Conservation (phyloP, 768 basidiomycete genomes). For the Tulasnella sp. region DNA sequence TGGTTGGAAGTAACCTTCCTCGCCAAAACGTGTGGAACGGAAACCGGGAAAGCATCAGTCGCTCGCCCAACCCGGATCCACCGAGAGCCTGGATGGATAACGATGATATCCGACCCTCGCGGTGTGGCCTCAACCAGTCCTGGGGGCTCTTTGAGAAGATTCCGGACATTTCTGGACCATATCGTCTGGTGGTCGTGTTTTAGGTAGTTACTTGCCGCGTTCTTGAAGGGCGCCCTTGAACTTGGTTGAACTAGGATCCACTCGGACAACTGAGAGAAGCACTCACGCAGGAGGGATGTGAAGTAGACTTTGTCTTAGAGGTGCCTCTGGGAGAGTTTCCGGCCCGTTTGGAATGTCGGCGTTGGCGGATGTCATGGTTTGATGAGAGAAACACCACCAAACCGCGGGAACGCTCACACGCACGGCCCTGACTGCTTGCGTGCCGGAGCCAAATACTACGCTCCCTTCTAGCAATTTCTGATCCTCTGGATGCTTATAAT, state of each 20-base stretch:
- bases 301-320: conserved; percentile 79
- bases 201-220: conserved; percentile 74
- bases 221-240: conserved; percentile 40
- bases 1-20: conserved; percentile 28
- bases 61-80: conserved; percentile 47
- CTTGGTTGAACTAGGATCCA: conserved; percentile 30
- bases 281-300: conserved; percentile 74
- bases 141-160: conserved; percentile 39
- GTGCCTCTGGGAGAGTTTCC: conserved; percentile 54
- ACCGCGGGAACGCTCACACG: neutral
- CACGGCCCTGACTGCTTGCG: no score
- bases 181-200: conserved; percentile 74
- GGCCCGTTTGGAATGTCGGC: conserved; percentile 3
- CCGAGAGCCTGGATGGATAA: conserved; percentile 49
- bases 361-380: conserved; percentile 12
- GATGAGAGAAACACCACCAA: neutral
- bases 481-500: neutral
- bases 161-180: conserved; percentile 57
- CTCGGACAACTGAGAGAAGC: conserved; percentile 11
- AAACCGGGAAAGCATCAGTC: conserved; percentile 40
- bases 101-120: conserved; percentile 39
- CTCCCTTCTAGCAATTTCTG: no score
- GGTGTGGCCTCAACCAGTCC: conserved; percentile 40
- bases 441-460: no score
- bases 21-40: conserved; percentile 39